These are phyloP conservation scores for Acmispon strigosus DNA, from an alignment of 306 rosid species.

Conservation along the genomic window DNA sequence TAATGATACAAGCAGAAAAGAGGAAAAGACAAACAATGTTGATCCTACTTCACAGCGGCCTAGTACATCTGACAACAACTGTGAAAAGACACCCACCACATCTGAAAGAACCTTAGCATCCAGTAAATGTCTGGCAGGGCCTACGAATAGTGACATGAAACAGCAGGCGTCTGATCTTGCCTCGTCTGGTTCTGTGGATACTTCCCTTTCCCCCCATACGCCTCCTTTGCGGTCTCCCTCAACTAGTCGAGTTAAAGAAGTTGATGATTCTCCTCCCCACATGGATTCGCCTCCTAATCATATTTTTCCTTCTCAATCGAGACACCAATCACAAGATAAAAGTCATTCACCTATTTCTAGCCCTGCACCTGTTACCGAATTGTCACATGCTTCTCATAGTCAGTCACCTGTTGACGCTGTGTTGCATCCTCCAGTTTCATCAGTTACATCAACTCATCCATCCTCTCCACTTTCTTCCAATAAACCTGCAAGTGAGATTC, in stretches of 20 bases:
- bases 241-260: slow-evolving; percentile 6
- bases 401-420: slow-evolving; percentile 12
- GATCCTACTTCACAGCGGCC: slow-evolving; percentile 11
- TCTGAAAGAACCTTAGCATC: slow-evolving; percentile 18
- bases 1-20: slow-evolving; percentile 19
- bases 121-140: slow-evolving; percentile 13
- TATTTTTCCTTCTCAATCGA: slow-evolving; percentile 20
- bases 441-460: slow-evolving; percentile 17
- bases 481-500: slow-evolving; percentile 22
- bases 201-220: slow-evolving; percentile 43
- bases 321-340: slow-evolving; percentile 27
- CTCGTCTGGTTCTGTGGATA: slow-evolving; percentile 25
- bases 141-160: slow-evolving; percentile 19
- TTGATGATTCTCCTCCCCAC: slow-evolving; percentile 32
- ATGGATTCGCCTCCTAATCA: slow-evolving; percentile 16
- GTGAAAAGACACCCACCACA: slow-evolving; percentile 26
- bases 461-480: slow-evolving; percentile 26
- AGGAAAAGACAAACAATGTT: slow-evolving; percentile 24
- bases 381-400: slow-evolving; percentile 16
- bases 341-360: slow-evolving; percentile 29
- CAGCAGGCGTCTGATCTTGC: slow-evolving; percentile 16
- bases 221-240: slow-evolving; percentile 32
- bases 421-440: slow-evolving; percentile 23
- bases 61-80: background rate
- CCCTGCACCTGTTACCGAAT: slow-evolving; percentile 24